Conservation (phyloP, 2,329 filamentous ascomycete genomes). For the Aspergillus pseudoglaucus region DNA sequence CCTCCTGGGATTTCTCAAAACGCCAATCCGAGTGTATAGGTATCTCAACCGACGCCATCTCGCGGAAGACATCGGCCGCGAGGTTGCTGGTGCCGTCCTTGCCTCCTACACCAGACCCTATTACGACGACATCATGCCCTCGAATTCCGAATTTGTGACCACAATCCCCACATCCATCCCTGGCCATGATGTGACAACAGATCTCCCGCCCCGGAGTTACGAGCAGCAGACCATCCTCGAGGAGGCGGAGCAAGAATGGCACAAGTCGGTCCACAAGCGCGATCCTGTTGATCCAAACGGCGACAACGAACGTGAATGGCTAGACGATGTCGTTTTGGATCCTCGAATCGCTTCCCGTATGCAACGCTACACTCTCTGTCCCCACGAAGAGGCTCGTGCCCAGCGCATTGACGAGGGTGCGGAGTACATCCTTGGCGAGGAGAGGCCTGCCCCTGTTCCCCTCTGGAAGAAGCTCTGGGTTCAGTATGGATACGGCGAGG, state of each 20-base stretch:
- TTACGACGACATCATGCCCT: slow-evolving; percentile 25
- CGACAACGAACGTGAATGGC: slow-evolving; percentile 66
- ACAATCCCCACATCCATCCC: slow-evolving; percentile 17
- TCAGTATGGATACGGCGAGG: slow-evolving; percentile 35
- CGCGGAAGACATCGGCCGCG: slow-evolving; percentile 80
- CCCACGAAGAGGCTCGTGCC: slow-evolving; percentile 64
- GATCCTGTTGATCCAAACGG: slow-evolving; percentile 38
- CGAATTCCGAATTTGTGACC: slow-evolving; percentile 37
- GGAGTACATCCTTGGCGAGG: slow-evolving; percentile 63
- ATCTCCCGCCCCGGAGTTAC: slow-evolving; percentile 29
- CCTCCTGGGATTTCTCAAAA: slow-evolving; percentile 86
- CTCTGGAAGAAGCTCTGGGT: slow-evolving; percentile 37
- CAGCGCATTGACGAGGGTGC: slow-evolving; percentile 56
- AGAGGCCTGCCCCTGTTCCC: slow-evolving; percentile 28
- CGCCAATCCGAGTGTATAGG: slow-evolving; percentile 75
- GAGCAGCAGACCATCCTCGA: slow-evolving; percentile 62
- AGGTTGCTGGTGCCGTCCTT: slow-evolving; percentile 80
- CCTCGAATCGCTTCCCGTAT: slow-evolving; percentile 69
- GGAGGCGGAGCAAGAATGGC: slow-evolving; percentile 74
- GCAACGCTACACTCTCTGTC: slow-evolving; percentile 65
- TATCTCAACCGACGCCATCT: slow-evolving; percentile 76
- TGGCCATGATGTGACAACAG: not conserved
- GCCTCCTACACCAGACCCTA: slow-evolving; percentile 38
- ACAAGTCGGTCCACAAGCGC: slow-evolving; percentile 64
- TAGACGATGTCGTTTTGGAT: slow-evolving; percentile 68